Evolutionary conservation across 106 monocot genomes (phyloP), one percentile per base, ranked within the genome.

Genomic region (Hemerocallis citrina): DNA sequence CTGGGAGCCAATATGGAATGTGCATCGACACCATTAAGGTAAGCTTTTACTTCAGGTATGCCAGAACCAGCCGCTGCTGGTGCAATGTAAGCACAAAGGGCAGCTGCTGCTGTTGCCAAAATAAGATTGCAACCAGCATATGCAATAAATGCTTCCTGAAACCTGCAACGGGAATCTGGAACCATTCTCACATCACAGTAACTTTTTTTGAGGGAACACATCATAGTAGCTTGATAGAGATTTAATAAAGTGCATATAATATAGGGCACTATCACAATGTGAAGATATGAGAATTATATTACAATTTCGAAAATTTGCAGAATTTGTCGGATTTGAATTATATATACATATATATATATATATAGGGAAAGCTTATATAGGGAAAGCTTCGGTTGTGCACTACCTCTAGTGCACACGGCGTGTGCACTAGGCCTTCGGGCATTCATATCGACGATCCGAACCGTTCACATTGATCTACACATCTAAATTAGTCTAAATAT

Each of bases 41-140:
- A 91, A 28, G 85, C 91, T 75, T 91, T 91, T 3, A 91, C 91
- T 77, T 91, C 91, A 58, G 90, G 85, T 54, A 90, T 90, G 10
- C 90, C 85, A 57, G 90, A 90, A 5, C 90, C 90, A 45, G 90
- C 85, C 5, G 85, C 91, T 24, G 85, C 91, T 24, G 91, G 91
- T 25, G 85, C 82, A 64, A 85, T n/a, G 32, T 82, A 91, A 63
- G 85, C 85, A 68, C 91, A 91, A 10, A 91, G 61, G 11, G 79
- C 77, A 32, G 85, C 82, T 20, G 85, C 79, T 28, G 71, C 67
- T 16, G 79, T 63, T 5, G 82, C 82, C 31, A 91, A 68, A 48
- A 82, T 19, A 30, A 80, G 27, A 66, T 91, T 91, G 56, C 79
- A 85, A 59, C 79, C 74, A 58, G 77, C 76, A 77, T 66, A 85